Conservation (phyloP, 805 yeast genomes). For the Metschnikowia borealis region DNA sequence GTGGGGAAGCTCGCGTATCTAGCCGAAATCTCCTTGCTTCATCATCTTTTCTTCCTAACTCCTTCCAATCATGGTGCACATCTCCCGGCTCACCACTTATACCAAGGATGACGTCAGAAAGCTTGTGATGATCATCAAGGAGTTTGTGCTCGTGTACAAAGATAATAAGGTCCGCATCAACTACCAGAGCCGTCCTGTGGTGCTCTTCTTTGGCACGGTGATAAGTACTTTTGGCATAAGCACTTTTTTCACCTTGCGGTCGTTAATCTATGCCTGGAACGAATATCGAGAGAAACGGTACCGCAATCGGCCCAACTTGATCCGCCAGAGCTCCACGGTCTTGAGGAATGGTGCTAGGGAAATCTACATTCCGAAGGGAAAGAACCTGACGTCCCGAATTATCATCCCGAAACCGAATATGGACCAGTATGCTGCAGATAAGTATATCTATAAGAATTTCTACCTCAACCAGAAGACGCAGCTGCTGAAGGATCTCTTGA, state of each 20-base stretch:
- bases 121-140: constrained; percentile 31
- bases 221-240: constrained; percentile 41
- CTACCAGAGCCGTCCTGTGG: constrained; percentile 40
- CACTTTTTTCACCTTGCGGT: constrained; percentile 28
- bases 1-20: constrained; percentile 16
- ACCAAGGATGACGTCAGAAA: constrained; percentile 32
- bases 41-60: background rate
- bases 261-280: constrained; percentile 26
- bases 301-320: constrained; percentile 32
- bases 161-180: constrained; percentile 37
- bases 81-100: constrained; percentile 32
- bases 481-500: constrained; percentile 33
- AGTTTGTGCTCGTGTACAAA: constrained; percentile 32
- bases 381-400: constrained; percentile 34
- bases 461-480: constrained; percentile 29
- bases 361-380: constrained; percentile 46
- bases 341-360: constrained; percentile 44
- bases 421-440: constrained; percentile 54
- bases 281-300: constrained; percentile 26
- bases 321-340: constrained; percentile 41
- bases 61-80: constrained; percentile 26
- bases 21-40: constrained; percentile 1
- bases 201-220: constrained; percentile 38
- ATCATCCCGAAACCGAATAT: constrained; percentile 45
- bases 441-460: constrained; percentile 48